Conservation (phyloP, 352 stramenopile genomes). For the Globisporangium uncinulatum region DNA sequence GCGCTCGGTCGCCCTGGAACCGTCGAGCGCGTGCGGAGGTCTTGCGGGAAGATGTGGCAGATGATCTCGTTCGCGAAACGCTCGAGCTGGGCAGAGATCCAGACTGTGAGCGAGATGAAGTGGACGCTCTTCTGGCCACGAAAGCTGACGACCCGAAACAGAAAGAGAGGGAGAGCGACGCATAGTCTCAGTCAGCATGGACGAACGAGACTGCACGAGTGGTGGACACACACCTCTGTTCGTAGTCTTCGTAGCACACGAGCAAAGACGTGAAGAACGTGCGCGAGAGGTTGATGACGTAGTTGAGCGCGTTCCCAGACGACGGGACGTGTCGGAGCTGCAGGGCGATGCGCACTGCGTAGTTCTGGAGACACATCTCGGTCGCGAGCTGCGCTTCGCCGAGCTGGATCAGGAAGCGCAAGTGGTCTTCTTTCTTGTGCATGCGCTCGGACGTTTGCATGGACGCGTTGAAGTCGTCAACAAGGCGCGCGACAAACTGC, state of each 20-base stretch:
- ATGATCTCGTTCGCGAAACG: conserved; percentile 70
- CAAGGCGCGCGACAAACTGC: conserved; percentile 49
- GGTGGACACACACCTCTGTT: conserved; percentile 36
- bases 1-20: background rate
- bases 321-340: conserved; percentile 72
- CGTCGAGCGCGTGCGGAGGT: conserved; percentile 11
- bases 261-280: conserved; percentile 85
- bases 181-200: background rate
- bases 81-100: conserved; percentile 75
- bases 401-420: conserved; percentile 69
- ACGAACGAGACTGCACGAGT: background rate
- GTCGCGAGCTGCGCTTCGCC: conserved; percentile 59
- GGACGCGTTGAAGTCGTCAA: conserved; percentile 73
- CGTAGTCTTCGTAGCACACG: conserved; percentile 79
- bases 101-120: conserved; percentile 75
- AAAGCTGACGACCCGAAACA: conserved; percentile 26
- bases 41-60: conserved; percentile 68
- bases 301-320: conserved; percentile 69
- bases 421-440: conserved; percentile 79
- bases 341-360: conserved; percentile 68
- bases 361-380: conserved; percentile 81
- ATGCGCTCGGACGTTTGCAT: conserved; percentile 76
- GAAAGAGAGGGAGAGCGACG: background rate
- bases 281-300: conserved; percentile 76
- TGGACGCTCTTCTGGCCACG: conserved; percentile 63